phyloP scores from a whole-genome alignment of 2,329 filamentous ascomycete species.

The Celoporthe dispersa region DNA sequence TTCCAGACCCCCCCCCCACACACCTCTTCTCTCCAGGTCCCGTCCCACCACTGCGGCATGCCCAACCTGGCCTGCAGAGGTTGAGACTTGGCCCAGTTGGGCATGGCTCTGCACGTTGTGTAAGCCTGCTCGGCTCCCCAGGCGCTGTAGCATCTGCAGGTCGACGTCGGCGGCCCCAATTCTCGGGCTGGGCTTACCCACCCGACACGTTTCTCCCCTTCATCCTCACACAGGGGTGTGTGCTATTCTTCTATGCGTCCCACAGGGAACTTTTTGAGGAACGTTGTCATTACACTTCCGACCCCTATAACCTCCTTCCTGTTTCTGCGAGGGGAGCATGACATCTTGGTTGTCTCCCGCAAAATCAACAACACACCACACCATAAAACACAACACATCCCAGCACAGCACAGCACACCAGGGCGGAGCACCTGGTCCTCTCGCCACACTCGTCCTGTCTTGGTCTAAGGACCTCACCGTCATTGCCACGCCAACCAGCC shows the following conservation, averaged over 20 bases:
- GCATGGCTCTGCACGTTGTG: not conserved
- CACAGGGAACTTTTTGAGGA: slow-evolving; percentile 5
- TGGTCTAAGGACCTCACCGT: not conserved
- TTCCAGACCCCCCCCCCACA: not conserved
- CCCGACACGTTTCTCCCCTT: slow-evolving; percentile 18
- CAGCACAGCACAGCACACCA: not conserved
- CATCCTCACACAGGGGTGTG: slow-evolving; percentile 8
- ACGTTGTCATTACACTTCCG: slow-evolving; percentile 12
- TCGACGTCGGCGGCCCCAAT: slow-evolving; percentile 10
- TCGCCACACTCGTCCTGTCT: not conserved
- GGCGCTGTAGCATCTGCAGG: slow-evolving; percentile 8
- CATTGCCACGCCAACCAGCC: not conserved
- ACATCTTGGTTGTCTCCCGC: not conserved
- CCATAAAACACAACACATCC: not conserved
- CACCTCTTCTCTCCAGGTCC: not conserved
- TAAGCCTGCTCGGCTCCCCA: not conserved
- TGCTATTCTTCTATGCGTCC: slow-evolving; percentile 2
- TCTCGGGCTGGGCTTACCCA: slow-evolving; percentile 14
- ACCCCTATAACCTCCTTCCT: slow-evolving; percentile 6
- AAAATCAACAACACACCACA: not conserved
- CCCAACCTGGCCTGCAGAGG: not conserved
- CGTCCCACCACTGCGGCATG: slow-evolving; percentile 4
- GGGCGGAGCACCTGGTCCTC: not conserved
- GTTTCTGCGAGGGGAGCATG: slow-evolving; percentile 1
- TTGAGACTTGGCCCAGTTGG: slow-evolving; percentile 4